phyloP scores from a whole-genome alignment of 176 grass and related monocot genomes.

The Oryza glaberrima region DNA sequence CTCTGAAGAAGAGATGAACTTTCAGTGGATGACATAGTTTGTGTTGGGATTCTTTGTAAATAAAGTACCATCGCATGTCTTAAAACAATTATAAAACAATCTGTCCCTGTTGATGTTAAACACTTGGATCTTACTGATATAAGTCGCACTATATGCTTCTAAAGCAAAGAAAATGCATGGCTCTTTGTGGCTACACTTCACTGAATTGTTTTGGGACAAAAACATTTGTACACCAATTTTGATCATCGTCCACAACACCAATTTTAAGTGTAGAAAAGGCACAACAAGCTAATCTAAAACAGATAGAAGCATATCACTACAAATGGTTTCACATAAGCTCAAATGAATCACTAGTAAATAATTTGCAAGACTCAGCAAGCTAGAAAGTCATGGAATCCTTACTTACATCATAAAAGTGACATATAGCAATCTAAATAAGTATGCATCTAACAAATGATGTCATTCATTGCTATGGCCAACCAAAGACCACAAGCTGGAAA shows the following conservation, averaged over 20 bases:
- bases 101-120: not conserved
- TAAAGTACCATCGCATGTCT: slow-evolving; percentile 5
- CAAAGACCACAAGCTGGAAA: not conserved
- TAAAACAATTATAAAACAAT: slow-evolving; percentile 5
- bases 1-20: slow-evolving; percentile 44
- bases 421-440: slow-evolving; percentile 10
- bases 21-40: slow-evolving; percentile 30
- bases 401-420: not conserved
- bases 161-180: slow-evolving; percentile 1
- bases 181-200: slow-evolving; percentile 13
- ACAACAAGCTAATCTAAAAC: slow-evolving; percentile 11
- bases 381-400: not conserved
- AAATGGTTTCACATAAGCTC: not conserved
- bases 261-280: not conserved
- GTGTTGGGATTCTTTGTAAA: slow-evolving; percentile 23
- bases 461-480: not conserved
- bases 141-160: not conserved
- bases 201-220: not conserved
- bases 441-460: slow-evolving; percentile 15
- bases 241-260: not conserved
- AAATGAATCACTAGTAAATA: not conserved
- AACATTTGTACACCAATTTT: not conserved
- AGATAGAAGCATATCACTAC: not conserved
- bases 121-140: slow-evolving; percentile 13
- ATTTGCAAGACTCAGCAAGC: not conserved